Evolutionary conservation across 2,329 filamentous ascomycete species (phyloP).

Genomic region (Claviceps lovelessii): DNA sequence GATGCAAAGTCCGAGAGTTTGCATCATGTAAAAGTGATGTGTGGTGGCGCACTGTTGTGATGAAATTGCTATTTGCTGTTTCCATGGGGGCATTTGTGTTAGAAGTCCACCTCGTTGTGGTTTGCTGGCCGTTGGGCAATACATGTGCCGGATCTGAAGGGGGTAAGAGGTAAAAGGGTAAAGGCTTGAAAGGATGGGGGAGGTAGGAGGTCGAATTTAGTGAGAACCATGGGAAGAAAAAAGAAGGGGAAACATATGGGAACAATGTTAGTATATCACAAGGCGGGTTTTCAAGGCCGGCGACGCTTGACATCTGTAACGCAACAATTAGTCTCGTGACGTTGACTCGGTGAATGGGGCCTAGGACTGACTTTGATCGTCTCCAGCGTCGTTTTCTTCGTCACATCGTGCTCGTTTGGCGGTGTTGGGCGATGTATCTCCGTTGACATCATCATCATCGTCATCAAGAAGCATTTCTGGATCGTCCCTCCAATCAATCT

Average conservation of each 20-base stretch:
- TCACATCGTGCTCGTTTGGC: slow-evolving; percentile 9
- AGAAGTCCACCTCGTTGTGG: neutral
- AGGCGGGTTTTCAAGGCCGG: slow-evolving; percentile 5
- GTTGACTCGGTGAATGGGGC: neutral
- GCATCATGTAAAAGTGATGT: neutral
- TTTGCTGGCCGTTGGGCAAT: neutral
- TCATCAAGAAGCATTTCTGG: neutral
- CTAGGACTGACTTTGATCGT: slow-evolving; percentile 6
- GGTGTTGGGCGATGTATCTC: slow-evolving; percentile 1
- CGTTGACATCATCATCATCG: neutral
- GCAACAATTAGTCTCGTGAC: slow-evolving; percentile 3
- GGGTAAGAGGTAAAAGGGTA: too few relatives aligned
- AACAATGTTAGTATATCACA: slow-evolving; percentile 4
- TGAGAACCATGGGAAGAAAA: neutral
- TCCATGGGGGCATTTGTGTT: neutral
- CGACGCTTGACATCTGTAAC: slow-evolving; percentile 10
- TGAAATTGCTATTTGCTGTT: neutral
- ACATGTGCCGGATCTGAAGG: neutral
- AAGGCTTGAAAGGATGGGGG: neutral
- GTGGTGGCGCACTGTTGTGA: neutral
- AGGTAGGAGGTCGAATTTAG: neutral
- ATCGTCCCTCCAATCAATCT: slow-evolving; percentile 11
- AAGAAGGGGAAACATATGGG: neutral
- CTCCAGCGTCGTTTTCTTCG: slow-evolving; percentile 7
- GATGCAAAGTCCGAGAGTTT: neutral